These are phyloP conservation scores for Fomitopsis betulina DNA, from an alignment of 1,284 basidiomycete species.

Conservation along the genomic window DNA sequence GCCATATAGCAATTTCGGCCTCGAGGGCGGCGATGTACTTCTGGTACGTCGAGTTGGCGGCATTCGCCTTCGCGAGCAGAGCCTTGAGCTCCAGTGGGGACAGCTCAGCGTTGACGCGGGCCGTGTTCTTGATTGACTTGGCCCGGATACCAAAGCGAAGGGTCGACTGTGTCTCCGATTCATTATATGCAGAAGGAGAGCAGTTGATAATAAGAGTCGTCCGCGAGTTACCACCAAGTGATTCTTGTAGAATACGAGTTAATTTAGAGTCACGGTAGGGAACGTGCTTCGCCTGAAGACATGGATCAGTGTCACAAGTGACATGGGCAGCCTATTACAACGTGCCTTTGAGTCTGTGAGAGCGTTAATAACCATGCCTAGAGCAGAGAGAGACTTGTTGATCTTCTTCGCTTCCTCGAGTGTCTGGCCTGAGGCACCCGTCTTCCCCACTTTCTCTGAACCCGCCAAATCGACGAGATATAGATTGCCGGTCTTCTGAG, in stretches of 20 bases:
- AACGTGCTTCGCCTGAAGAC: conserved; percentile 84
- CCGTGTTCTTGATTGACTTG: conserved; percentile 99
- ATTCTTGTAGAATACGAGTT: conserved; percentile 99
- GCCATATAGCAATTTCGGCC: conserved; percentile 90
- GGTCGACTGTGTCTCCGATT: conserved; percentile 95
- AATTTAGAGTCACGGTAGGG: conserved; percentile 99
- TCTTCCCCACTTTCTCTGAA: conserved; percentile 99
- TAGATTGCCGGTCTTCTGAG: conserved; percentile 94
- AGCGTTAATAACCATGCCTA: conserved; percentile 99
- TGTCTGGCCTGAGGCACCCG: conserved; percentile 97
- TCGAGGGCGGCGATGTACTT: conserved; percentile 89
- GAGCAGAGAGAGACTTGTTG: conserved; percentile 96
- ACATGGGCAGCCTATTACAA: neutral
- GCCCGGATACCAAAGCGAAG: conserved; percentile 98
- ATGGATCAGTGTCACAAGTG: neutral
- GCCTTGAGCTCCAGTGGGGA: conserved; percentile 96
- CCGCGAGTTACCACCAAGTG: conserved; percentile 96
- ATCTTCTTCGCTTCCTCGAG: conserved; percentile 99
- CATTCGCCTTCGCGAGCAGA: conserved; percentile 86
- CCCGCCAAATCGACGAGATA: conserved; percentile 99
- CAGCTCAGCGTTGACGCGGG: conserved; percentile 96
- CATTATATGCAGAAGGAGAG: conserved; percentile 96
- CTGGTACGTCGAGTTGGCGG: conserved; percentile 81
- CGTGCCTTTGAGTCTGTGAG: conserved; percentile 92
- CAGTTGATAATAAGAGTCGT: conserved; percentile 99